These are phyloP conservation scores for Aspergillus hortae DNA, from an alignment of 2,329 filamentous ascomycete genomes.

Conservation along the genomic window DNA sequence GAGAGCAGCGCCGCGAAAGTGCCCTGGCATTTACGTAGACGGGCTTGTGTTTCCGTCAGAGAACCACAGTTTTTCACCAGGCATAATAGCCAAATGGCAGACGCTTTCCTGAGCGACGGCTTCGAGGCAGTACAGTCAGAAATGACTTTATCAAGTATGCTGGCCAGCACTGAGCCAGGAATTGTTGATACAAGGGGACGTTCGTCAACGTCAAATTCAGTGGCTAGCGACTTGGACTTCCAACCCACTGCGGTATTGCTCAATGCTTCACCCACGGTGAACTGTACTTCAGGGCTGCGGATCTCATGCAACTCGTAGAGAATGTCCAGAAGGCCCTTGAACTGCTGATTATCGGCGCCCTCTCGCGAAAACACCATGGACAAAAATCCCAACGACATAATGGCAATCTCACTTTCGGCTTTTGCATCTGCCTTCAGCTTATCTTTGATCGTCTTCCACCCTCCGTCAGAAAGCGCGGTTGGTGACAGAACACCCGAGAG, in stretches of 20 bases:
- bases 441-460: slow-evolving; percentile 52
- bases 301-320: slow-evolving; percentile 79
- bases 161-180: slow-evolving; percentile 43
- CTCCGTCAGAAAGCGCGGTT: slow-evolving; percentile 23
- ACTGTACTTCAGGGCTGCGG: slow-evolving; percentile 82
- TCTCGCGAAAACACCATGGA: slow-evolving; percentile 51
- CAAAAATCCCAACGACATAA: slow-evolving; percentile 74
- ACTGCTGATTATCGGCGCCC: slow-evolving; percentile 28
- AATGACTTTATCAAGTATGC: slow-evolving; percentile 69
- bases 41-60: slow-evolving; percentile 66
- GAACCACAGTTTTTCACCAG: slow-evolving; percentile 87
- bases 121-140: slow-evolving; percentile 78
- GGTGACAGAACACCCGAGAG: slow-evolving; percentile 53
- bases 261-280: slow-evolving; percentile 84
- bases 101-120: slow-evolving; percentile 83
- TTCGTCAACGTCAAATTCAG: slow-evolving; percentile 71
- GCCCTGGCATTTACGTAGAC: slow-evolving; percentile 73
- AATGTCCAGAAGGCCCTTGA: slow-evolving; percentile 57
- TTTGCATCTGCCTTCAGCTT: slow-evolving; percentile 67
- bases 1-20: slow-evolving; percentile 85
- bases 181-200: slow-evolving; percentile 39
- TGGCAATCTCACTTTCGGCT: slow-evolving; percentile 76
- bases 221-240: slow-evolving; percentile 73
- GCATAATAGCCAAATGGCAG: slow-evolving; percentile 91
- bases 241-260: slow-evolving; percentile 74